Evolutionary conservation across 2,329 filamentous ascomycete species (phyloP).

Genomic region (Plenodomus tracheiphilus): DNA sequence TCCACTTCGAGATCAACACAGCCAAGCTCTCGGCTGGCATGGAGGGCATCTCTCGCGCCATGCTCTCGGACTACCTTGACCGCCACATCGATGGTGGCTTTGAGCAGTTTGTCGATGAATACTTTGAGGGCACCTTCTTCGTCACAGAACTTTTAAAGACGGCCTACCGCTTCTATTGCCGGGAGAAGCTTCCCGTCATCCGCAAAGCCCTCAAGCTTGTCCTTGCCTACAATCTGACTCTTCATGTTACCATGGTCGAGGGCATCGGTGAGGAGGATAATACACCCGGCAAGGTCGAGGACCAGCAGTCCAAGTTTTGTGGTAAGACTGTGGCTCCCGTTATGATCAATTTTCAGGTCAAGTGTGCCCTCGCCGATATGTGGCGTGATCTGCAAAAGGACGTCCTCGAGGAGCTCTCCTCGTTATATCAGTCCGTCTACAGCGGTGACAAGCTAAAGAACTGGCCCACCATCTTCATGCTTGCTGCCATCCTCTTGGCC

Average conservation of each 20-base stretch:
- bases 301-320: constrained; percentile 82
- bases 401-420: constrained; percentile 88
- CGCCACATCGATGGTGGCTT: constrained; percentile 92
- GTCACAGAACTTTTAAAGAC: constrained; percentile 96
- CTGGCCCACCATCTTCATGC: constrained; percentile 98
- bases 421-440: constrained; percentile 96
- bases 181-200: constrained; percentile 85
- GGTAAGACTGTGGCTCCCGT: constrained; percentile 92
- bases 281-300: constrained; percentile 81
- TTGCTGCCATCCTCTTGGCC: constrained; percentile 87
- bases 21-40: constrained; percentile 87
- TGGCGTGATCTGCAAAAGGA: constrained; percentile 98
- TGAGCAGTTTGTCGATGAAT: constrained; percentile 91
- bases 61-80: constrained; percentile 90
- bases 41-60: constrained; percentile 79
- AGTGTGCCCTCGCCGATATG: constrained; percentile 95
- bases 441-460: constrained; percentile 97
- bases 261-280: constrained; percentile 80
- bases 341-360: constrained; percentile 99
- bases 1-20: constrained; percentile 84
- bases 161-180: constrained; percentile 87
- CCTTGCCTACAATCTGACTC: constrained; percentile 91
- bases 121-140: constrained; percentile 94
- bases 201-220: constrained; percentile 95
- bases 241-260: constrained; percentile 93